These are phyloP conservation scores for Mycena belliarum DNA, from an alignment of 768 basidiomycete species.

Conservation along the genomic window DNA sequence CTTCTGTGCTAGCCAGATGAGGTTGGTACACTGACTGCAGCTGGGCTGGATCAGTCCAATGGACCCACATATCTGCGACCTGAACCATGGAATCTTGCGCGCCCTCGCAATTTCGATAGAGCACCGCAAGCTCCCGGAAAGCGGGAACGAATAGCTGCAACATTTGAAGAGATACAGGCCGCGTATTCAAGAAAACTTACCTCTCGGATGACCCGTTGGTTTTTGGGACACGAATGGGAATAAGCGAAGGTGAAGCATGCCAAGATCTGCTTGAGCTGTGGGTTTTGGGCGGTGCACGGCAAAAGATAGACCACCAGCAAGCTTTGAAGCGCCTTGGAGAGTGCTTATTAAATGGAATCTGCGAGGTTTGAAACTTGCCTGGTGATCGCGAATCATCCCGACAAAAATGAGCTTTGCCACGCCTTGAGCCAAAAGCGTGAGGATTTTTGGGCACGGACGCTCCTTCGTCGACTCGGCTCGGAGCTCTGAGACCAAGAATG, in stretches of 20 bases:
- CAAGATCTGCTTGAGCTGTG: neutral
- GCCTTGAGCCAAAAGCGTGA: neutral
- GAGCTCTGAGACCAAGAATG: neutral
- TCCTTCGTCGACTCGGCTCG: neutral
- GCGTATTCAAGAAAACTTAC: neutral
- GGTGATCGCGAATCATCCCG: neutral
- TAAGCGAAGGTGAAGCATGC: neutral
- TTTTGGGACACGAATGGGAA: neutral
- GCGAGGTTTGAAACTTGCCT: neutral
- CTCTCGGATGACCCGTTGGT: neutral
- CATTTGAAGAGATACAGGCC: too few species aligned
- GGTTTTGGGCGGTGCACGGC: neutral
- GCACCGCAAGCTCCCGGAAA: neutral
- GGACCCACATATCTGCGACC: neutral
- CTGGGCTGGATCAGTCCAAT: neutral
- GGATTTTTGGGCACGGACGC: neutral
- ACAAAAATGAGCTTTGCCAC: neutral
- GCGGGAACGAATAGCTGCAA: too few species aligned
- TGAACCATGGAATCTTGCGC: neutral
- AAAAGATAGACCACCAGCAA: neutral
- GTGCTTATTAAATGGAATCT: neutral
- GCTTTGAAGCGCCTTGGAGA: neutral
- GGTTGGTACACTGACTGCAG: neutral
- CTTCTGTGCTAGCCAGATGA: neutral
- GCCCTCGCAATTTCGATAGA: neutral